Conservation (phyloP, 225 moss, liverwort and hornwort species). For the Lunularia cruciata region DNA sequence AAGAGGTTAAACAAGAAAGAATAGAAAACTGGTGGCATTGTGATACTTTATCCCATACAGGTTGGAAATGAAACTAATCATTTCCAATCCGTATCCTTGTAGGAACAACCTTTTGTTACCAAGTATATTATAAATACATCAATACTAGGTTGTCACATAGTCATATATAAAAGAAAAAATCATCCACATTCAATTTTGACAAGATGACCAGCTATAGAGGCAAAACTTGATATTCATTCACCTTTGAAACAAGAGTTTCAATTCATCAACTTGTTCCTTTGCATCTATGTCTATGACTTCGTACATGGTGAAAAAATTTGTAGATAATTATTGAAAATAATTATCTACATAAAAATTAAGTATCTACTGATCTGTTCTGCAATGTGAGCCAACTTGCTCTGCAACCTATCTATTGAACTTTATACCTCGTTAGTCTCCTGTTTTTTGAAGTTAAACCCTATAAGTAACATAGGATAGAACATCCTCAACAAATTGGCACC, state of each 20-base stretch:
- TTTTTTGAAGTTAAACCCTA: slow-evolving; percentile 17
- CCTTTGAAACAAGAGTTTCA: neutral
- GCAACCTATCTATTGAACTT: slow-evolving; percentile 1
- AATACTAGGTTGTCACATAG: too few species aligned
- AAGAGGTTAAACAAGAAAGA: too few species aligned
- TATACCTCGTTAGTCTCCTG: slow-evolving; percentile 15
- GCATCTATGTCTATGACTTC: neutral
- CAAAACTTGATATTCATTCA: neutral
- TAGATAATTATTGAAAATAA: neutral
- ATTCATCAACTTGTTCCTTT: neutral
- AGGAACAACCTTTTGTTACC: too few species aligned
- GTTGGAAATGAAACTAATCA: too few species aligned
- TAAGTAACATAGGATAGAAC: slow-evolving; percentile 9
- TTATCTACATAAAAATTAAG: neutral
- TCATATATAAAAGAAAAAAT: neutral
- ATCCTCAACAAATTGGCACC: slow-evolving; percentile 11
- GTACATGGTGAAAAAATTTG: neutral
- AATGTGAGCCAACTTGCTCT: neutral
- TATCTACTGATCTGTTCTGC: too few species aligned
- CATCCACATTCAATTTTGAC: neutral
- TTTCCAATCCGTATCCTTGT: too few species aligned
- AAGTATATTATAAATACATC: too few species aligned
- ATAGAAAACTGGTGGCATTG: too few species aligned
- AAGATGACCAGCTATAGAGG: neutral
- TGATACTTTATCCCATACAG: too few species aligned